Evolutionary conservation across 139 green algal genomes (phyloP), one percentile per base, ranked within the genome.

Genomic region (Yamagishiella unicocca): DNA sequence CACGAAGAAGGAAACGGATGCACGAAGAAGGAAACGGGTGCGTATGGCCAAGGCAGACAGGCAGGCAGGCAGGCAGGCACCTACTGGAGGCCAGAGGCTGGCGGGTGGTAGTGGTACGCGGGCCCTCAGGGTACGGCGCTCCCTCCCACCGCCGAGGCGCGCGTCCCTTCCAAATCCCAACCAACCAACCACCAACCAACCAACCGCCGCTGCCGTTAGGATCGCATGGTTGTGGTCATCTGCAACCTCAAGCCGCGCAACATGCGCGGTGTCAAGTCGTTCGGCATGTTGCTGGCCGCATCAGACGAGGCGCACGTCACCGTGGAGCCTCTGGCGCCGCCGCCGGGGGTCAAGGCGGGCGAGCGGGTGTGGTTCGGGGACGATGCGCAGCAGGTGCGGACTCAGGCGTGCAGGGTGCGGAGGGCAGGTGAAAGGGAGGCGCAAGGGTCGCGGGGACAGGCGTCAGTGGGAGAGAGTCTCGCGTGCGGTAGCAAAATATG

Each of bases 221-320:
- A 91, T 46, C 90, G 94, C 31, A 58, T 88, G 35, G 97, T 99
- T 24, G 73, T 97, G 27, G 95, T 97, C 29, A 89, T 97, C 70
- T 91, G 90, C 83, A 97, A 97, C 81, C 87, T 97, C 14, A 97
- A 97, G 90, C 87, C 90, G 4, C 76, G 89, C 43, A 92, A 92
- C 79, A 93, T 94, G 90, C 87, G 92, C 17, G 93, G 95, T 35
- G 91, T 97, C 74, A 97, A 97, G 87, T 96, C 92, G 54, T 82
- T 93, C 84, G 96, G 95, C 76, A 98, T 98, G 96, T 84, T 98
- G 67, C 92, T 98, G 45, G 93, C 89, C 29, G 95, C 96, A 1
- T 94, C 85, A 33, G 82, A 98, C 87, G 90, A 92, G 46, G 74
- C 86, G n/a, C 93, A 98, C 50, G 2, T 70, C 35, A 24, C 14